Conservation (phyloP, 2,329 filamentous ascomycete species). For the Dactylonectria macrodidyma region DNA sequence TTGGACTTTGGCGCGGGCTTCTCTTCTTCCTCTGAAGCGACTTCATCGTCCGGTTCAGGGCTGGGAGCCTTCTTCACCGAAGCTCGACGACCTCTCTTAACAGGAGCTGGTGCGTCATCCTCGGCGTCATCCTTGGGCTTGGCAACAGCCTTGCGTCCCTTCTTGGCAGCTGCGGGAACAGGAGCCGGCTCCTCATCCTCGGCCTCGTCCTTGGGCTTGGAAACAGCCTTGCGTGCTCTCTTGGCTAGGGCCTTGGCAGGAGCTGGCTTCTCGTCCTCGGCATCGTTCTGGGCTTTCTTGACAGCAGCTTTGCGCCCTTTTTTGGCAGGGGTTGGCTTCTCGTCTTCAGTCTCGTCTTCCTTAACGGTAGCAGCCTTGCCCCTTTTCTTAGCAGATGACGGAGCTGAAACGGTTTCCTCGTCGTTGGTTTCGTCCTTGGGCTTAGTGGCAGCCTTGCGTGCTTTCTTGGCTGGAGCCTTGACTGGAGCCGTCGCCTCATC, state of each 20-base stretch:
- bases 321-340: conserved; percentile 30
- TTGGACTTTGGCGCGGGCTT: conserved; percentile 50
- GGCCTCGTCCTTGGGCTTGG: conserved; percentile 40
- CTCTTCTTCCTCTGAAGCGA: conserved; percentile 37
- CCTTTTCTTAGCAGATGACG: neutral
- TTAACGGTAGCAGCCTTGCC: conserved; percentile 7
- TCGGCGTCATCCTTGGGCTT: conserved; percentile 34
- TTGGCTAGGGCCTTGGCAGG: conserved; percentile 40
- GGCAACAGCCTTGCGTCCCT: conserved; percentile 27
- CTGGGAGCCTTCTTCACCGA: conserved; percentile 32
- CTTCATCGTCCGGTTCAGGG: conserved; percentile 28
- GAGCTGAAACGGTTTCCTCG: conserved; percentile 6
- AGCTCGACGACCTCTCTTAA: conserved; percentile 28
- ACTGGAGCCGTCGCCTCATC: conserved; percentile 26
- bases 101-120: conserved; percentile 33
- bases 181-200: conserved; percentile 33
- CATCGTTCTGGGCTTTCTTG: conserved; percentile 20
- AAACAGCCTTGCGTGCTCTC: conserved; percentile 43
- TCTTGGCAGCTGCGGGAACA: conserved; percentile 18
- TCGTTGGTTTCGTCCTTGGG: conserved; percentile 23
- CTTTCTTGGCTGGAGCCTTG: conserved; percentile 49
- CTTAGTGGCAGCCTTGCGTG: conserved; percentile 28
- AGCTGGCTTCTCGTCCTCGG: conserved; percentile 34
- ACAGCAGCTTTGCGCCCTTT: conserved; percentile 30
- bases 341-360: conserved; percentile 34